Evolutionary conservation across 345 rosid genomes (phyloP).

Genomic region (Dipteronia sinensis): DNA sequence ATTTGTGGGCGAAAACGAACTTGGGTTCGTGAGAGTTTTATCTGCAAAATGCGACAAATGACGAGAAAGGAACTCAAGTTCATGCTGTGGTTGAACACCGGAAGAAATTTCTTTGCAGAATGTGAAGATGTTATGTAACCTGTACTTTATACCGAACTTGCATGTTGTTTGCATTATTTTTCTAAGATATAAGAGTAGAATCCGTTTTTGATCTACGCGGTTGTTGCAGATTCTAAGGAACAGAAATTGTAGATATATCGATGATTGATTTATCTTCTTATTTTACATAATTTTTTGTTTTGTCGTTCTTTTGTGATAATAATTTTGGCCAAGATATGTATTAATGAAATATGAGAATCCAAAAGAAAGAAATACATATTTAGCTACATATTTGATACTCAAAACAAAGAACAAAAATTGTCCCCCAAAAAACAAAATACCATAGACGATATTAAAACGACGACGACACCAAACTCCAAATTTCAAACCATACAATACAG

Average conservation of each 20-base stretch:
- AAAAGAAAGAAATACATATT: not conserved
- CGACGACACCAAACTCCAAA: slow-evolving; percentile 9
- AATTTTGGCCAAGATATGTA: not conserved
- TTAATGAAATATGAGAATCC: not conserved
- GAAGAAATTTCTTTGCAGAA: not conserved
- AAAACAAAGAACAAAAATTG: not conserved
- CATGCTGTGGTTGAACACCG: not conserved
- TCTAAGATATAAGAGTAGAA: too few relatives aligned
- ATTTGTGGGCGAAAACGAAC: not conserved
- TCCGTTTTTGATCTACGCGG: not conserved
- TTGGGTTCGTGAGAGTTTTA: not conserved
- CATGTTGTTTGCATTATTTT: not conserved
- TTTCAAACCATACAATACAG: slow-evolving; percentile 6
- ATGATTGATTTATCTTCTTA: not conserved
- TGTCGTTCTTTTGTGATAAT: too few relatives aligned
- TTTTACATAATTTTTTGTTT: too few relatives aligned
- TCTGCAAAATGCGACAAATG: not conserved
- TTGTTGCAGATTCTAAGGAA: not conserved
- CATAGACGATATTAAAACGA: not conserved
- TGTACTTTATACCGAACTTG: not conserved
- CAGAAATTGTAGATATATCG: not conserved
- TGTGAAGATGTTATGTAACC: not conserved
- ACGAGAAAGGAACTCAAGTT: not conserved
- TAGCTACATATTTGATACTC: not conserved
- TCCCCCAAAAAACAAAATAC: not conserved